Conservation (phyloP, 495 filamentous ascomycete species). For the Penicillium angulare region DNA sequence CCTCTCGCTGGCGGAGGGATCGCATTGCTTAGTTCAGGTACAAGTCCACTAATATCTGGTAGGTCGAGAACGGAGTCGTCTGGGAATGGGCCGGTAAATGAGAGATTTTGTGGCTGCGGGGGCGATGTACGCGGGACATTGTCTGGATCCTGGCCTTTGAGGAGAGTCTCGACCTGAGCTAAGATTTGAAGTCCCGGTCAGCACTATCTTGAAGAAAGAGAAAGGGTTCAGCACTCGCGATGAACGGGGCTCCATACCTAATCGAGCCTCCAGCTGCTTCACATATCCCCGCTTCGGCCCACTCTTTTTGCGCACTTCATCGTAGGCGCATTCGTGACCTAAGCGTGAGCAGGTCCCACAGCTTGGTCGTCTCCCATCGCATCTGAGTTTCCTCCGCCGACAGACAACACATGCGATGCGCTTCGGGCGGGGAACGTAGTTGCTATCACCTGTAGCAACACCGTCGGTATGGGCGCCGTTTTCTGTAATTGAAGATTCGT, state of each 20-base stretch:
- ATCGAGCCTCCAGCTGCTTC: conserved; percentile 89
- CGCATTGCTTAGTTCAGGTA: conserved; percentile 18
- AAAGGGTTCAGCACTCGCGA: background rate
- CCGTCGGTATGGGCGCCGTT: conserved; percentile 30
- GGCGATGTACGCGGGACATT: conserved; percentile 14
- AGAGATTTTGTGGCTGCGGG: conserved; percentile 21
- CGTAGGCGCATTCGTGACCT: conserved; percentile 89
- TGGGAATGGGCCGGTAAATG: conserved; percentile 21
- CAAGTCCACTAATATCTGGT: conserved; percentile 26
- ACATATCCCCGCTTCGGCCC: conserved; percentile 98
- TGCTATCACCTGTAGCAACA: conserved; percentile 52
- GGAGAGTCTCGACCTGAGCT: conserved; percentile 93
- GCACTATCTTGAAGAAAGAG: conserved; percentile 1
- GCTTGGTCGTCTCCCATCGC: conserved; percentile 69
- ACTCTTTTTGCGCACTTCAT: conserved; percentile 96
- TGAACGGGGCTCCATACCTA: conserved; percentile 58
- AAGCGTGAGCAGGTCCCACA: conserved; percentile 91
- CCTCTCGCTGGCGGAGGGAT: conserved; percentile 22
- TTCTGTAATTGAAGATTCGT: conserved; percentile 30
- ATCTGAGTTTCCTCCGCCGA: conserved; percentile 86
- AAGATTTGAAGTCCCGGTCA: conserved; percentile 16
- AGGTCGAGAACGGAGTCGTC: conserved; percentile 24
- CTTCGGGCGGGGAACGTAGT: conserved; percentile 76
- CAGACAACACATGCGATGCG: conserved; percentile 97
- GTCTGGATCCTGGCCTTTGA: conserved; percentile 61